Evolutionary conservation across 2,329 filamentous ascomycete genomes (phyloP).

Genomic region (Xylaria sp.): DNA sequence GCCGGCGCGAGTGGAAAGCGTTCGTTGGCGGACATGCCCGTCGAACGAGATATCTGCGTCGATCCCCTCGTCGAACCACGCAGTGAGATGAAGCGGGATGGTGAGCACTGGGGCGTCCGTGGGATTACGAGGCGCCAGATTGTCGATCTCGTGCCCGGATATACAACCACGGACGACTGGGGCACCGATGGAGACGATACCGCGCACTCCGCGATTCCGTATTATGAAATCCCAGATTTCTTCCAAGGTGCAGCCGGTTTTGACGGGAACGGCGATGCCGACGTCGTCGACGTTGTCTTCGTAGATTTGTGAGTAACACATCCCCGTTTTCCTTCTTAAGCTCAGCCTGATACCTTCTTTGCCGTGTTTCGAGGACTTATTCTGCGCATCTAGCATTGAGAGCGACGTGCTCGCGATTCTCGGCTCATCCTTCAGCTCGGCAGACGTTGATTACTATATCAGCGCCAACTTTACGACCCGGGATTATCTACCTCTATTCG

Average conservation of each 20-base stretch:
- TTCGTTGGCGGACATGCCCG: conserved; percentile 51
- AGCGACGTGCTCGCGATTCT: conserved; percentile 52
- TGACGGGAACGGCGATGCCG: conserved; percentile 56
- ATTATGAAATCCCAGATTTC: conserved; percentile 60
- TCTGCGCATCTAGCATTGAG: conserved; percentile 50
- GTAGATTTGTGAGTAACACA: conserved; percentile 59
- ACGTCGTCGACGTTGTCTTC: conserved; percentile 64
- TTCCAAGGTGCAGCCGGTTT: conserved; percentile 63
- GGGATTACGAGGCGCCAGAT: conserved; percentile 62
- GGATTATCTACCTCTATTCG: conserved; percentile 55
- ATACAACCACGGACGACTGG: conserved; percentile 67
- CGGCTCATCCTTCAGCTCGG: conserved; percentile 51
- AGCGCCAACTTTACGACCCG: conserved; percentile 54
- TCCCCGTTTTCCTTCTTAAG: background rate
- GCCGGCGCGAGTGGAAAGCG: conserved; percentile 52
- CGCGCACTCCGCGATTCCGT: conserved; percentile 59
- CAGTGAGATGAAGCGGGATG: conserved; percentile 32
- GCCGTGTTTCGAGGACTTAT: conserved; percentile 11
- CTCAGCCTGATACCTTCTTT: background rate
- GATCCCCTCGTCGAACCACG: conserved; percentile 54
- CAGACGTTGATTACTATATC: conserved; percentile 54
- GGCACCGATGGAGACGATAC: conserved; percentile 68
- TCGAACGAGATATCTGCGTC: conserved; percentile 58
- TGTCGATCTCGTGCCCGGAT: conserved; percentile 58
- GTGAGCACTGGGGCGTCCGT: conserved; percentile 41